Conservation (phyloP, 2,329 filamentous ascomycete species). For the Xylariaceae sp. region DNA sequence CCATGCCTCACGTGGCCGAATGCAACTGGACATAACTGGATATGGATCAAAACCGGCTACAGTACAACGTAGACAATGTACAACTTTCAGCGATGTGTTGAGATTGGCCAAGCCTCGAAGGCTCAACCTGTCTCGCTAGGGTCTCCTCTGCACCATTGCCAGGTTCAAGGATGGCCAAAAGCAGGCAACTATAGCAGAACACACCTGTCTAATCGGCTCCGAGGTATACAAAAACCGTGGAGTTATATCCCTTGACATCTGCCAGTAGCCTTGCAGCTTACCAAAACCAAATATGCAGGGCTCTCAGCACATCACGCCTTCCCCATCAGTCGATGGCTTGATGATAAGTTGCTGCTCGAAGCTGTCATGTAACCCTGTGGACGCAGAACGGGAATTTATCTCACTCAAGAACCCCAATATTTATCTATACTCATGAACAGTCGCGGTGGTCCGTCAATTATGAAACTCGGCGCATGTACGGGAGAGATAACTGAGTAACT, state of each 20-base stretch:
- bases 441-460: conserved; percentile 49
- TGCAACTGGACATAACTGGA: no score
- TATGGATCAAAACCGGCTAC: conserved; percentile 63
- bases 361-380: conserved; percentile 46
- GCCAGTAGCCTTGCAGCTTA: not conserved
- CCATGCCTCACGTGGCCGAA: not conserved
- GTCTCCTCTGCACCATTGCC: conserved; percentile 66
- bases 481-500: conserved; percentile 31
- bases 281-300: conserved; percentile 14
- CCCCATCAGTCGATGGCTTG: conserved; percentile 34
- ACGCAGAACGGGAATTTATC: conserved; percentile 51
- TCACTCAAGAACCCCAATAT: conserved; percentile 32
- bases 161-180: conserved; percentile 62
- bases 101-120: conserved; percentile 52
- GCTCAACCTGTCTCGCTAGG: conserved; percentile 62
- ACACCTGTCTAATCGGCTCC: conserved; percentile 43
- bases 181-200: conserved; percentile 38
- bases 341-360: conserved; percentile 45
- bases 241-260: conserved; percentile 6
- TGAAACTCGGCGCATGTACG: conserved; percentile 52
- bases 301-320: conserved; percentile 34
- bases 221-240: conserved; percentile 49
- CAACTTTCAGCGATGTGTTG: conserved; percentile 52
- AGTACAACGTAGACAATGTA: conserved; percentile 59
- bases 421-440: conserved; percentile 54